phyloP scores from a whole-genome alignment of 176 grass and related monocot genomes.

The Musa beccarii region DNA sequence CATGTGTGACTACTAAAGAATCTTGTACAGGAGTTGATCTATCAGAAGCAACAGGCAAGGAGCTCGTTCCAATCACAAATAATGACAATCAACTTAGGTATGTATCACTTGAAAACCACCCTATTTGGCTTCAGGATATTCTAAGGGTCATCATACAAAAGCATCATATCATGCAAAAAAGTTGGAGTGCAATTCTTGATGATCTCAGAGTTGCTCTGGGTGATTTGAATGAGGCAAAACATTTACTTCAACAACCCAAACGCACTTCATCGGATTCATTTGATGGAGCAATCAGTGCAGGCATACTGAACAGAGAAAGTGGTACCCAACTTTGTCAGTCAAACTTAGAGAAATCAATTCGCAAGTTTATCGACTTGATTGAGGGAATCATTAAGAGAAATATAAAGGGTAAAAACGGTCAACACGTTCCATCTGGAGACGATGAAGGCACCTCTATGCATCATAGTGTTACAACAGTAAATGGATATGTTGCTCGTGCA shows the following conservation, averaged over 20 bases:
- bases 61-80: not conserved
- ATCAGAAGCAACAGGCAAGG: conserved; percentile 10
- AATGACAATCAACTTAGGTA: not conserved
- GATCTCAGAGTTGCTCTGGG: conserved; percentile 38
- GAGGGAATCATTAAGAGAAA: conserved; percentile 8
- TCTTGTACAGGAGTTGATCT: not conserved
- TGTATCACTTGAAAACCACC: conserved; percentile 23
- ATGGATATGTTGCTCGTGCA: conserved; percentile 14
- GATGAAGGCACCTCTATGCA: not conserved
- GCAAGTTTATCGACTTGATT: conserved; percentile 7
- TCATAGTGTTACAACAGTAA: not conserved
- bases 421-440: not conserved
- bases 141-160: conserved; percentile 41
- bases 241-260: not conserved
- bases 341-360: not conserved
- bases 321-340: not conserved
- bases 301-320: not conserved
- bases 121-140: conserved; percentile 45
- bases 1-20: conserved; percentile 11
- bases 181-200: conserved; percentile 36
- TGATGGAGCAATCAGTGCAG: not conserved
- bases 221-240: conserved; percentile 9
- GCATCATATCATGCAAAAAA: conserved; percentile 51
- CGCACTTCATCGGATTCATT: not conserved
- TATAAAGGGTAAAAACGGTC: not conserved